These are phyloP conservation scores for Peronospora belbahrii DNA, from an alignment of 352 stramenopile genomes.

Conservation along the genomic window DNA sequence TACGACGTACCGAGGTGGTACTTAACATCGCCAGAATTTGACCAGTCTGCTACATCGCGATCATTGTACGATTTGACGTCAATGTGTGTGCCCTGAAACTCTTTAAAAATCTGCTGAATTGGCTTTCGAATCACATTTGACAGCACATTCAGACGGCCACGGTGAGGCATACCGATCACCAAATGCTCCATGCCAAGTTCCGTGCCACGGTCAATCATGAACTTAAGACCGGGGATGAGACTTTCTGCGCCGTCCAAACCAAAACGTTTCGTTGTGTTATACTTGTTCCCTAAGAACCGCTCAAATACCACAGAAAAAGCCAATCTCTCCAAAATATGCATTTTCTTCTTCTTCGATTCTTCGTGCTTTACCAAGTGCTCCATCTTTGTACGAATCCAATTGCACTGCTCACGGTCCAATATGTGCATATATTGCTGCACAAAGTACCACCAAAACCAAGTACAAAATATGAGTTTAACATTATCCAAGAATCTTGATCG, in stretches of 20 bases:
- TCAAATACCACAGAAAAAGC: conserved; percentile 98
- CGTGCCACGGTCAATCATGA: conserved; percentile 92
- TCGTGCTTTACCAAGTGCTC: conserved; percentile 65
- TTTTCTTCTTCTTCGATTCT: conserved; percentile 88
- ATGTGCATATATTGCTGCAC: conserved; percentile 98
- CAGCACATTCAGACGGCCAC: conserved; percentile 95
- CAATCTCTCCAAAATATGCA: conserved; percentile 95
- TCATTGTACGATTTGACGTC: conserved; percentile 84
- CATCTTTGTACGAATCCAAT: conserved; percentile 94
- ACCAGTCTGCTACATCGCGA: conserved; percentile 82
- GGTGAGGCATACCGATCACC: conserved; percentile 97
- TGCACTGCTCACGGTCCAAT: conserved; percentile 91
- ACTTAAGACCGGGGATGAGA: conserved; percentile 92
- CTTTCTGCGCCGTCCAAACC: conserved; percentile 94
- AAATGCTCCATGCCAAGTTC: conserved; percentile 94
- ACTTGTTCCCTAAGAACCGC: conserved; percentile 96
- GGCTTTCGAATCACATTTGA: conserved; percentile 98
- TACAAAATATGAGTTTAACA: too few relatives aligned
- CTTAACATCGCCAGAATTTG: conserved; percentile 94
- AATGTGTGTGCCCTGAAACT: conserved; percentile 95
- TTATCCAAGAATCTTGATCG: too few relatives aligned
- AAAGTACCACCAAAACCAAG: neutral
- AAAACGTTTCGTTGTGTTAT: conserved; percentile 98
- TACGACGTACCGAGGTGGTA: conserved; percentile 98
- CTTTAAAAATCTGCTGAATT: conserved; percentile 96